Base-by-base conservation (phyloP, 768 basidiomycete genomes). In the Chalciporus chontae region DNA sequence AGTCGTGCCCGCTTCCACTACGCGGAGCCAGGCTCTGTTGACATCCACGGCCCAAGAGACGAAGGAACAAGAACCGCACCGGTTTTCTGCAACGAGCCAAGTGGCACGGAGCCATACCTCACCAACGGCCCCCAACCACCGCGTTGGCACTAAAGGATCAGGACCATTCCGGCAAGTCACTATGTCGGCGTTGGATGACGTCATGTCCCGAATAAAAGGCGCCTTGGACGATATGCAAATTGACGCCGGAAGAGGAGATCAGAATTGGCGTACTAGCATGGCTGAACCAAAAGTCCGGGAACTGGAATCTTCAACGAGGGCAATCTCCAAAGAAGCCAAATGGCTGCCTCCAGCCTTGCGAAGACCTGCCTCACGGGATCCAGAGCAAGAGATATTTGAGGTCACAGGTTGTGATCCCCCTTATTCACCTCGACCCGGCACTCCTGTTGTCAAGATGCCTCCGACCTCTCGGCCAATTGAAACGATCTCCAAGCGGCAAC, bases 161-260 rank as follows among this genome's bases (percentile, higher is more conserved):
- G 48, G 63, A 8, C 61, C 69, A 4, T 79, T 70, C 54, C 70
- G 75, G 39, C 77, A 81, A 43, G 74, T 72, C 17, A 68, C 77
- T 26, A 88, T 90, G 81, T 84, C 87, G 3, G 78, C 88, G 15
- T 69, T 92, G 53, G 82, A 89, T 60, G 88, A 93, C 61, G 79
- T 82, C 23, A 90, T 93, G 79, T 88, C 87, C 6, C 80, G 90
- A 37, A 91, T 93, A 60, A 92, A 85, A 60, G 90, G 87, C 27
- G 90, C 84, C 13, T 60, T 93, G 48, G 78, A 81, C 61, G 77
- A 75, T 26, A 86, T 87, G 81, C 85, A 83, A 50, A 69, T 73
- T 18, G 77, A 77, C 24, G 59, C 59, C 37, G 61, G 60, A 53
- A 69, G 60, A 26, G 58, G 47, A 1, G 14, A 44, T 53, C 50